Evolutionary conservation across 306 rosid genomes (phyloP), one percentile per base, ranked within the genome.

Genomic region (Cyamopsis tetragonoloba): DNA sequence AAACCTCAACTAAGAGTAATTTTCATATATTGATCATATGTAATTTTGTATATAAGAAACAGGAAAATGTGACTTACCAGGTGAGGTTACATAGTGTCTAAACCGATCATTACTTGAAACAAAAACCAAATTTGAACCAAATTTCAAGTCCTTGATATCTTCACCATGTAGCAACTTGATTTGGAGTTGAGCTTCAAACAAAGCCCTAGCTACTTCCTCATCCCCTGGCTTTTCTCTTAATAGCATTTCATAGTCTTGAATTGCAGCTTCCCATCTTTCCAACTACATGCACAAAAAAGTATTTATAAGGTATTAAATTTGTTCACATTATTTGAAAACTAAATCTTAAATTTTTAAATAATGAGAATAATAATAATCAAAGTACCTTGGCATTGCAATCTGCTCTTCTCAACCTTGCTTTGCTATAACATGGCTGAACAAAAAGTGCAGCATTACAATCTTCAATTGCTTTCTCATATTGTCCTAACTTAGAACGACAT

Each of bases 331-430:
- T n/a, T n/a, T n/a, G n/a, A n/a, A n/a, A n/a, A n/a, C n/a, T n/a
- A n/a, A n/a, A n/a, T n/a, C n/a, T n/a, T n/a, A n/a, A n/a, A n/a
- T n/a, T n/a, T n/a, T n/a, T n/a, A n/a, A n/a, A n/a, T n/a, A n/a
- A n/a, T n/a, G n/a, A n/a, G n/a, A n/a, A n/a, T n/a, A 27, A 58
- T 34, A 32, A 6, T 2, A 57, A 57, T 6, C n/a, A 30, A 51
- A 49, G 73, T 31, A 90, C 97, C 84, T 88, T 90, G 75, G 95
- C 88, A 66, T 86, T 84, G 55, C 95, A 93, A 71, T 88, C 74
- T 4, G 99, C 99, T 9, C 96, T 85, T 24, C 99, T 83, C 58
- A 90, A 73, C 75, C 83, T 84, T 66, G 99, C 97, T 82, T 90
- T 93, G 83, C 88, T 85, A 56, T 90, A 90, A 71, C 71, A 68